Conservation (phyloP, 1,284 basidiomycete genomes). For the Earliella scabrosa region DNA sequence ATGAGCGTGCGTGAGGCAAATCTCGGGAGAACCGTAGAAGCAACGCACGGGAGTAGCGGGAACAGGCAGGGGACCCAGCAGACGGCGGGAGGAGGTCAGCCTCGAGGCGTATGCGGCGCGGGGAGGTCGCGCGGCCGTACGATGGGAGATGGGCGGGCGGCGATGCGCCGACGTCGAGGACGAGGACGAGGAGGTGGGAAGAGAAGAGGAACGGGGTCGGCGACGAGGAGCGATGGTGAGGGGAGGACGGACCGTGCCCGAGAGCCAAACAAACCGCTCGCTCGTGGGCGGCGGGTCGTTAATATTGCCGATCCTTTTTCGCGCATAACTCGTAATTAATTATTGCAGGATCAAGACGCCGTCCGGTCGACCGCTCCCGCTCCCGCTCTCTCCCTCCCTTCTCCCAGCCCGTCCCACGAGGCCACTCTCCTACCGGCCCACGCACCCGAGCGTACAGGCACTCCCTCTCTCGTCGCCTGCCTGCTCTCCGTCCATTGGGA, state of each 20-base stretch:
- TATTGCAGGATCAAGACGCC: constrained; percentile 23
- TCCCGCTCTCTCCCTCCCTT: neutral
- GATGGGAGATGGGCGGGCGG: neutral
- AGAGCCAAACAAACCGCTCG: constrained; percentile 28
- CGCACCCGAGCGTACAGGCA: constrained; percentile 6
- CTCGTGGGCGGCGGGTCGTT: constrained; percentile 15
- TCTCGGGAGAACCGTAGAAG: constrained; percentile 21
- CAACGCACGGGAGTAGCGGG: constrained; percentile 17
- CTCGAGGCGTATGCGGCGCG: constrained; percentile 3
- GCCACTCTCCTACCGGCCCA: constrained; percentile 9
- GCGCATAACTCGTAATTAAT: constrained; percentile 22
- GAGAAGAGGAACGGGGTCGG: constrained; percentile 15
- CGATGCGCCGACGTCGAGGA: constrained; percentile 4
- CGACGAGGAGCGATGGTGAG: constrained; percentile 27
- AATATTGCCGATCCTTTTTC: constrained; percentile 26
- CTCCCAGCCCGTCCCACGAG: constrained; percentile 4
- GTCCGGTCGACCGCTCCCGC: constrained; percentile 20
- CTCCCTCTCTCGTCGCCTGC: neutral
- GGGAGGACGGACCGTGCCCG: constrained; percentile 32
- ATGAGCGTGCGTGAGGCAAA: constrained; percentile 16
- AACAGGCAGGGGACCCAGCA: neutral
- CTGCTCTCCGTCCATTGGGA: neutral
- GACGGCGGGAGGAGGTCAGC: constrained; percentile 1
- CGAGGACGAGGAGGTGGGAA: constrained; percentile 12
- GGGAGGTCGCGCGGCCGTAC: neutral